phyloP scores from a whole-genome alignment of 257 asterid species.

The Perilla frutescens region DNA sequence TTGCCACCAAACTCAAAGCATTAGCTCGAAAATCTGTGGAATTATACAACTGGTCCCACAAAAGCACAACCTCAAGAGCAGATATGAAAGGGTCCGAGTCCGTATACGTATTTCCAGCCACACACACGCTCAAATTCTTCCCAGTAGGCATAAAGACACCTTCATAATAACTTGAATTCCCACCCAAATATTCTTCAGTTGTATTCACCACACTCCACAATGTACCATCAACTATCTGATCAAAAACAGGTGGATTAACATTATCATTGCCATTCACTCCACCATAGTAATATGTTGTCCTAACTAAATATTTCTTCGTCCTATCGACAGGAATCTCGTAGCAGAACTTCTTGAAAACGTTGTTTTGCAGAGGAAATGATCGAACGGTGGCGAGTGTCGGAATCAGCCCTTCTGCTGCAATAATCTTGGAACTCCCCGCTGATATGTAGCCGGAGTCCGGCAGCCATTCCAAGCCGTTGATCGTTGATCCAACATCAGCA shows the following conservation, averaged over 20 bases:
- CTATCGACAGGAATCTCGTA: constrained; percentile 72
- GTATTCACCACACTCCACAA: constrained; percentile 87
- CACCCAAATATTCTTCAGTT: constrained; percentile 60
- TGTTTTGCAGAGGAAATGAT: constrained; percentile 65
- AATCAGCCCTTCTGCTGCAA: constrained; percentile 39
- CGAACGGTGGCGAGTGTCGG: constrained; percentile 68
- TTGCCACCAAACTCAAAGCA: constrained; percentile 72
- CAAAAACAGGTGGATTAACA: constrained; percentile 76
- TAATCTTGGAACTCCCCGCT: constrained; percentile 54
- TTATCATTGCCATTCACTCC: constrained; percentile 63
- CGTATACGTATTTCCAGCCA: constrained; percentile 77
- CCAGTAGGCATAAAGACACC: constrained; percentile 75
- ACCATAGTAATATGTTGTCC: constrained; percentile 88
- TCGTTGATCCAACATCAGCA: constrained; percentile 45
- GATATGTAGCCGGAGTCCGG: constrained; percentile 62
- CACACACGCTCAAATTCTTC: constrained; percentile 80
- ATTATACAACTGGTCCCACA: constrained; percentile 82
- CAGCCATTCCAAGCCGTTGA: constrained; percentile 63
- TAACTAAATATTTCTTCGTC: constrained; percentile 60
- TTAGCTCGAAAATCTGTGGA: constrained; percentile 66
- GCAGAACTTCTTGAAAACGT: constrained; percentile 76
- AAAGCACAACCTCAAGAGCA: constrained; percentile 73
- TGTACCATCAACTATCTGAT: constrained; percentile 96
- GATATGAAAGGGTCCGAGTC: constrained; percentile 98
- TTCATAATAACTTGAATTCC: constrained; percentile 62